Evolutionary conservation across 106 monocot species (phyloP), one percentile per base, ranked within the genome.

Genomic region (Agapanthus africanus): DNA sequence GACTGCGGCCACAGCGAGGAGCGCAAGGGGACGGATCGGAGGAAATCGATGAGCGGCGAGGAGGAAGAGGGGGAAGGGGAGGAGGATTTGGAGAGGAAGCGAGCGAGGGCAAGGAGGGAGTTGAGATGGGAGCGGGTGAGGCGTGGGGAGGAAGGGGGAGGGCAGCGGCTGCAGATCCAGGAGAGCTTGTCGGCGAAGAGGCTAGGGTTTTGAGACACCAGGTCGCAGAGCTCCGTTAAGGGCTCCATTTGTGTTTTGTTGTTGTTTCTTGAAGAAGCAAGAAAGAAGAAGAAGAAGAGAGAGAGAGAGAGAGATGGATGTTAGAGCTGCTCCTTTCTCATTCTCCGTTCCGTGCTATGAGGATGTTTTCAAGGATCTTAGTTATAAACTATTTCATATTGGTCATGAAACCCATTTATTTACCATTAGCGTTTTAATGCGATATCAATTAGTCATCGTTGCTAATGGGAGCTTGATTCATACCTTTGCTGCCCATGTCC

Each of bases 101-200:
- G 88, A 37, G 85, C 82, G 46, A 83, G 74, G 47, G 97, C 78
- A 66, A 89, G 86, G 42, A 92, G 66, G 37, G 85, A 78, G 71
- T 88, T 70, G 75, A 89, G 80, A 60, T 85, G 78, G 70, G 89
- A 76, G 40, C 84, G 82, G 32, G 88, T 78, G 59, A 72, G 72
- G 67, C 82, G 90, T 9, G 54, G 68, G 59, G 65, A 37, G 47
- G 61, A 25, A 42, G 66, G 38, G 13, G 88, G 56, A 1, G 85
- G 88, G 74, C 91, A 92, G 56, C 97, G 91, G 78, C 72, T 68
- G 82, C 80, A 84, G 78, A 99, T 88, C 97, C 97, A 97, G 6
- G 84, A 72, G 40, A 97, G 80, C 83, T 99, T 99, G 82, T 91
- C 86, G 69, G 88, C 75, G 64, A 87, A 90, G 51, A 80, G 82